These are phyloP conservation scores for Alternaria atra DNA, from an alignment of 2,329 filamentous ascomycete species.

Conservation along the genomic window DNA sequence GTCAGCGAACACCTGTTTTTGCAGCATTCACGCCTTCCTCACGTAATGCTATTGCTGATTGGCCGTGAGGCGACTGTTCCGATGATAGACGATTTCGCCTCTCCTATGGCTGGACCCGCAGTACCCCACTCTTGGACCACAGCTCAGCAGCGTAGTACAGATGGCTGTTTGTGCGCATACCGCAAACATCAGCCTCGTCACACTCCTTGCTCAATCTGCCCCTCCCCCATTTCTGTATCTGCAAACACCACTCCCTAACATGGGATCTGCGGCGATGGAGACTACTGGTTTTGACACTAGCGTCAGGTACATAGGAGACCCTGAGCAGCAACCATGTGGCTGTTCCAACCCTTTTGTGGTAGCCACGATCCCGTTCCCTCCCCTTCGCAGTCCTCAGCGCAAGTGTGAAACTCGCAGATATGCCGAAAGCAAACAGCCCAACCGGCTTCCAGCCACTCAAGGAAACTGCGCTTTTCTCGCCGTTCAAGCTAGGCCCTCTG, in stretches of 20 bases:
- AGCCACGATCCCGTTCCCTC: conserved; percentile 2
- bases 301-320: conserved; percentile 40
- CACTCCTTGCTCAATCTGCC: conserved; percentile 12
- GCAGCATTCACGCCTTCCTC: conserved; percentile 19
- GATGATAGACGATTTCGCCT: conserved; percentile 7
- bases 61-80: conserved; percentile 9
- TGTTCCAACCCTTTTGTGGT: conserved; percentile 3
- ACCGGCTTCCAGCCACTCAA: conserved; percentile 43
- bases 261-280: conserved; percentile 26
- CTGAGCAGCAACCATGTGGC: conserved; percentile 22
- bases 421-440: conserved; percentile 44
- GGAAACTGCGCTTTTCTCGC: conserved; percentile 44
- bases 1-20: conserved; percentile 7
- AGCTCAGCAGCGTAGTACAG: background rate
- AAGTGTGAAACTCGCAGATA: conserved; percentile 22
- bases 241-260: conserved; percentile 32
- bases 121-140: conserved; percentile 34
- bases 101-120: conserved; percentile 5
- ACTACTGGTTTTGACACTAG: conserved; percentile 22
- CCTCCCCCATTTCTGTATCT: conserved; percentile 42
- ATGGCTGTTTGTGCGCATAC: background rate
- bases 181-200: conserved; percentile 7
- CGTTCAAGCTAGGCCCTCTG: conserved; percentile 45
- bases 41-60: conserved; percentile 39
- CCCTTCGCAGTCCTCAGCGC: background rate